Conservation (phyloP, 108 stramenopile genomes). For the Aureococcus anophagefferens region DNA sequence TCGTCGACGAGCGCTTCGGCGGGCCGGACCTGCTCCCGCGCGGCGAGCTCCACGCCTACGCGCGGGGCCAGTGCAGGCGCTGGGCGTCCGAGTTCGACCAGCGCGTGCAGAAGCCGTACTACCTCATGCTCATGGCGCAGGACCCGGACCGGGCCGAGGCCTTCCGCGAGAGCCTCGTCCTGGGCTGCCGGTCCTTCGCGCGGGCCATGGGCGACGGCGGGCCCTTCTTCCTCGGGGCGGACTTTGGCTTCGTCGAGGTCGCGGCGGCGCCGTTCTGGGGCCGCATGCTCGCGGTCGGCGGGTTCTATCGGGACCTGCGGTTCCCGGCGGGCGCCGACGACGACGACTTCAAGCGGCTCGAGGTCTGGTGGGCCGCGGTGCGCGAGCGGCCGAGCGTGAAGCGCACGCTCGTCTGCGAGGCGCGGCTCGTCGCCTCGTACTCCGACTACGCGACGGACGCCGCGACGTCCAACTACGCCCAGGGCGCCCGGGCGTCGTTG, state of each 20-base stretch:
- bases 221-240: background rate
- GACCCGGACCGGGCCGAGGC: background rate
- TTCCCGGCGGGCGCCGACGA: background rate
- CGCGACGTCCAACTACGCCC: background rate
- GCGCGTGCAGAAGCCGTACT: background rate
- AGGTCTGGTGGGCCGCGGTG: background rate
- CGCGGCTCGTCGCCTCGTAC: background rate
- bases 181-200: background rate
- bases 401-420: background rate
- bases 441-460: background rate
- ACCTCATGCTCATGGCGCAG: background rate
- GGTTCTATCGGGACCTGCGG: background rate
- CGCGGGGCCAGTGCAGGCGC: background rate
- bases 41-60: background rate
- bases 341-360: background rate
- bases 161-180: background rate
- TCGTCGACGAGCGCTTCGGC: background rate
- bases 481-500: background rate
- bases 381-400: background rate
- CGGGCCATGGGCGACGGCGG: background rate
- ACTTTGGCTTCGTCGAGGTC: background rate
- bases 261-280: background rate
- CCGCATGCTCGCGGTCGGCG: background rate
- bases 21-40: background rate
- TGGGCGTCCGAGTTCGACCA: background rate